Conservation (phyloP, 176 grass and related monocot genomes). For the Chloris gayana region DNA sequence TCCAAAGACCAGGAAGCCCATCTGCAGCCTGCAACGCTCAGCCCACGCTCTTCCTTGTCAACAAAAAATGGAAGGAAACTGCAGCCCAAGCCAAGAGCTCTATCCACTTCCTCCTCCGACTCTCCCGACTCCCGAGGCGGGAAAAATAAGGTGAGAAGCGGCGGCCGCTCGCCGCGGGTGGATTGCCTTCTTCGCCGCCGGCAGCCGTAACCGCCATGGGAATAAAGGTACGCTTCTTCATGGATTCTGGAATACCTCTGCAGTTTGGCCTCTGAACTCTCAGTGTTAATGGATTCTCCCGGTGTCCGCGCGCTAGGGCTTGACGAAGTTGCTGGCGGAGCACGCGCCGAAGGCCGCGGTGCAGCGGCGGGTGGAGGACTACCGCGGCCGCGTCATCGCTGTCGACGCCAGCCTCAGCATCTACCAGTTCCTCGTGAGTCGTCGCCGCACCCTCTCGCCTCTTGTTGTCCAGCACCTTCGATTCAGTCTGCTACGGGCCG, state of each 20-base stretch:
- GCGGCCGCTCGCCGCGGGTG: constrained; percentile 11
- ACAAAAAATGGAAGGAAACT: not conserved
- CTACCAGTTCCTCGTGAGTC: constrained; percentile 82
- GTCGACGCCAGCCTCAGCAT: constrained; percentile 92
- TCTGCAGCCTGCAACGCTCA: not conserved
- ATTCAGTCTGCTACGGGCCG: not conserved
- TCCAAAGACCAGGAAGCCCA: not conserved
- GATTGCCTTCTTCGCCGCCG: not conserved
- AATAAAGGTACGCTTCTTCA: constrained; percentile 63
- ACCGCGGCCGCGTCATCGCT: constrained; percentile 73
- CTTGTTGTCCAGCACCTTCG: not conserved
- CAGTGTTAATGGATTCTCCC: not conserved
- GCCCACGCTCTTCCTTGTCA: not conserved
- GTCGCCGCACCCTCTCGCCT: not conserved
- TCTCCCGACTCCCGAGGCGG: not conserved
- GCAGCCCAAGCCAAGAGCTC: not conserved
- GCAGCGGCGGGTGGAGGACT: constrained; percentile 70
- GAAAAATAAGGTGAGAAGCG: constrained; percentile 1
- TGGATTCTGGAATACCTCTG: not conserved
- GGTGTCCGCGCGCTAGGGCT: constrained; percentile 57
- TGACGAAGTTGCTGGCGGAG: constrained; percentile 83
- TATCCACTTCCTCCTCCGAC: constrained; percentile 11
- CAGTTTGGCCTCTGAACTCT: not conserved
- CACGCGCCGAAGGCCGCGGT: constrained; percentile 62
- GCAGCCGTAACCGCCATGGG: constrained; percentile 51